Conservation (phyloP, 176 grass and related monocot species). For the Oropetium thomaeum region DNA sequence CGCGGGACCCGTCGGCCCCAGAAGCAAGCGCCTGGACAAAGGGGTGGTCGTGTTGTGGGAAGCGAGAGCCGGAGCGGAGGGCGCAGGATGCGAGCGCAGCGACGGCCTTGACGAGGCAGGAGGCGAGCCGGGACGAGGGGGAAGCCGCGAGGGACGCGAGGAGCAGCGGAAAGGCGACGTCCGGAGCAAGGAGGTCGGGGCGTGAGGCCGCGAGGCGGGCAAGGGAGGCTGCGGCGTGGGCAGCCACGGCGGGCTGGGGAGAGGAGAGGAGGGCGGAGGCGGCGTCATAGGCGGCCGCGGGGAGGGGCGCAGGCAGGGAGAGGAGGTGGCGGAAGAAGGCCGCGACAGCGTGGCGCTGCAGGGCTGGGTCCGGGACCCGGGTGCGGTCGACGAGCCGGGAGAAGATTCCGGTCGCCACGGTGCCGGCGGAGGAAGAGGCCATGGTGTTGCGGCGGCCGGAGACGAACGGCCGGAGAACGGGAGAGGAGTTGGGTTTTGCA, state of each 20-base stretch:
- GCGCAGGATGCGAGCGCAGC: slow-evolving; percentile 39
- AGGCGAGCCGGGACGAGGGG: slow-evolving; percentile 20
- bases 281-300: slow-evolving; percentile 40
- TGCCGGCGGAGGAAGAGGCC: slow-evolving; percentile 25
- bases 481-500: background rate
- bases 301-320: slow-evolving; percentile 37
- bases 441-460: slow-evolving; percentile 48
- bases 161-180: slow-evolving; percentile 33
- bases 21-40: slow-evolving; percentile 58
- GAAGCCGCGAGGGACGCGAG: slow-evolving; percentile 37
- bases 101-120: slow-evolving; percentile 48
- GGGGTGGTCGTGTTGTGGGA: slow-evolving; percentile 51
- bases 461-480: background rate
- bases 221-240: slow-evolving; percentile 24
- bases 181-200: slow-evolving; percentile 35
- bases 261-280: slow-evolving; percentile 36
- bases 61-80: slow-evolving; percentile 35
- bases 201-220: slow-evolving; percentile 34
- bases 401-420: slow-evolving; percentile 1
- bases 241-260: slow-evolving; percentile 29
- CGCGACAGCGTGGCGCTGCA: slow-evolving; percentile 36
- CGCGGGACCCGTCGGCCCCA: slow-evolving; percentile 25
- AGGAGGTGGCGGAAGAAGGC: slow-evolving; percentile 47
- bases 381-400: slow-evolving; percentile 41
- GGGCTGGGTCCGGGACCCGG: slow-evolving; percentile 23